A percentile compares a stretch with the other conserved stretches of the same genome.
Evolutionary conservation across 2,329 filamentous ascomycete species (phyloP).

Genomic region (Fusarium citri): DNA sequence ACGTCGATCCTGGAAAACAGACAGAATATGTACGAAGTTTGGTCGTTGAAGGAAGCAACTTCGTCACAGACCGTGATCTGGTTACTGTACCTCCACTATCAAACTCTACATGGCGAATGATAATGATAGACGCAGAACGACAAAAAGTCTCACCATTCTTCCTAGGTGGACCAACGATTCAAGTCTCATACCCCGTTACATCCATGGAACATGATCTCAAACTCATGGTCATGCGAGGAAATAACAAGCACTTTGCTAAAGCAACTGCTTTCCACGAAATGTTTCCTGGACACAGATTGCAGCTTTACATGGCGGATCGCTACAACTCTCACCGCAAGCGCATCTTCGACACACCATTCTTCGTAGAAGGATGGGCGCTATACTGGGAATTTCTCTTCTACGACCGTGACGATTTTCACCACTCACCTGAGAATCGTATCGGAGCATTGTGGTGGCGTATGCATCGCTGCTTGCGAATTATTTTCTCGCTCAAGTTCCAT

Average conservation of each 20-base stretch:
- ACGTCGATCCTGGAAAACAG: slow-evolving; percentile 33
- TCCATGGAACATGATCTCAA: slow-evolving; percentile 33
- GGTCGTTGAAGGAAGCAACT: slow-evolving; percentile 30
- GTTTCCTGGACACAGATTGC: slow-evolving; percentile 26
- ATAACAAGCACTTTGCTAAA: slow-evolving; percentile 29
- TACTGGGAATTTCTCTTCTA: slow-evolving; percentile 41
- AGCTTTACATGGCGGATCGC: slow-evolving; percentile 34
- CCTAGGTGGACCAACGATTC: slow-evolving; percentile 22
- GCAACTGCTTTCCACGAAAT: slow-evolving; percentile 32
- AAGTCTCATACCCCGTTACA: slow-evolving; percentile 26
- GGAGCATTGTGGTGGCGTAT: slow-evolving; percentile 37
- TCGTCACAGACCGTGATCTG: slow-evolving; percentile 31
- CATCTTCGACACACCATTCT: slow-evolving; percentile 32
- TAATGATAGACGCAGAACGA: slow-evolving; percentile 27
- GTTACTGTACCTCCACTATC: slow-evolving; percentile 22
- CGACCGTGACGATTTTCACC: slow-evolving; percentile 23
- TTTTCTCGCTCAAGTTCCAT: slow-evolving; percentile 27
- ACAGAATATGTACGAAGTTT: slow-evolving; percentile 20
- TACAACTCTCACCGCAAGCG: slow-evolving; percentile 31
- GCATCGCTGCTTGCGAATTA: slow-evolving; percentile 30
- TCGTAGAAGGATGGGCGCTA: slow-evolving; percentile 32
- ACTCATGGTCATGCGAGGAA: slow-evolving; percentile 36
- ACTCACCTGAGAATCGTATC: slow-evolving; percentile 26
- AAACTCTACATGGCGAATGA: slow-evolving; percentile 39
- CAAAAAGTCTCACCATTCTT: slow-evolving; percentile 30